Evolutionary conservation across 805 yeast genomes (phyloP).

Genomic region (Maudiozyma serrabonitensis): DNA sequence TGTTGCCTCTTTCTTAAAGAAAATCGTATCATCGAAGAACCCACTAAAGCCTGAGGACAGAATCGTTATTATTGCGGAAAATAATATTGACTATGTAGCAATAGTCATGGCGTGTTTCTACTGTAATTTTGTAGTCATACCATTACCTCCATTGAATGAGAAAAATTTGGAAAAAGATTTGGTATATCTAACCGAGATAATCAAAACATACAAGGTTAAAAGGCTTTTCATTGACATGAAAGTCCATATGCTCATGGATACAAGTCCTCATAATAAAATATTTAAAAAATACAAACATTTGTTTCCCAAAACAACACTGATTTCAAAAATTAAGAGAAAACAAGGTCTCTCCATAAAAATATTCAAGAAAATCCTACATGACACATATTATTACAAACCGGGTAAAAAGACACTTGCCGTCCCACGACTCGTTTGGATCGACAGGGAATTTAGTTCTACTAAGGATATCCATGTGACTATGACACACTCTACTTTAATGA

Average conservation of each 20-base stretch:
- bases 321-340: slow-evolving; percentile 26
- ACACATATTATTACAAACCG: slow-evolving; percentile 14
- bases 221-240: slow-evolving; percentile 64
- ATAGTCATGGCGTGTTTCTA: slow-evolving; percentile 81
- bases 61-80: slow-evolving; percentile 74
- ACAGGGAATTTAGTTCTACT: slow-evolving; percentile 15
- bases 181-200: slow-evolving; percentile 50
- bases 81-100: slow-evolving; percentile 76
- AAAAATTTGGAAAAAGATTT: slow-evolving; percentile 65
- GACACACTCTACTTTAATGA: slow-evolving; percentile 56
- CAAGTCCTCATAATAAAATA: slow-evolving; percentile 15
- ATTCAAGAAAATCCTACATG: slow-evolving; percentile 13
- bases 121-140: slow-evolving; percentile 54
- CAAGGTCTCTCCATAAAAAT: slow-evolving; percentile 11
- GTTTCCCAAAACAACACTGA: slow-evolving; percentile 24
- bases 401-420: slow-evolving; percentile 27
- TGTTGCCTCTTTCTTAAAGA: slow-evolving; percentile 63
- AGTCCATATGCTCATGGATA: slow-evolving; percentile 14
- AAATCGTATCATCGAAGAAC: slow-evolving; percentile 58
- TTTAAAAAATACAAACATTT: slow-evolving; percentile 17
- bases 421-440: slow-evolving; percentile 25
- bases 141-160: slow-evolving; percentile 65
- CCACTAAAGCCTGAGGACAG: slow-evolving; percentile 56
- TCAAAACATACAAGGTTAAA: slow-evolving; percentile 61
- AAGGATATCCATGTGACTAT: slow-evolving; percentile 23